phyloP scores from a whole-genome alignment of 2,329 filamentous ascomycete genomes.

The Hirsutella thompsonii region DNA sequence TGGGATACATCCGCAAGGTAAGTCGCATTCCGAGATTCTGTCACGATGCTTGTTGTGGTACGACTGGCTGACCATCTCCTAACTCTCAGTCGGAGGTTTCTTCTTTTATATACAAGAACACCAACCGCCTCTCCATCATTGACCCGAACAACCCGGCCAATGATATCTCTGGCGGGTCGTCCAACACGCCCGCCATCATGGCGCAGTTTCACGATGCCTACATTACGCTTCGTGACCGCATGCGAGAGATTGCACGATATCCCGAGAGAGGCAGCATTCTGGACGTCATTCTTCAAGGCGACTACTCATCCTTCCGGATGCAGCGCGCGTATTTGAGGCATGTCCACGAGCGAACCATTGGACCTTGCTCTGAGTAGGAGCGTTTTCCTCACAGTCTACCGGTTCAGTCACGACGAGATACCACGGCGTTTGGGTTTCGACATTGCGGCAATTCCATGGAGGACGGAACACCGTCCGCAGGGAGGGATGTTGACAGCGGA shows the following conservation, averaged over 20 bases:
- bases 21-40: background rate
- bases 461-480: background rate
- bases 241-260: constrained; percentile 34
- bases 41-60: background rate
- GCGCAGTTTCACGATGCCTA: constrained; percentile 57
- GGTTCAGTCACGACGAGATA: background rate
- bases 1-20: constrained; percentile 64
- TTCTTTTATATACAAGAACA: constrained; percentile 42
- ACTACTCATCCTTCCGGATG: constrained; percentile 61
- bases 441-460: background rate
- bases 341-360: constrained; percentile 30
- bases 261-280: constrained; percentile 38
- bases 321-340: constrained; percentile 53
- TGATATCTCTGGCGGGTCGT: constrained; percentile 81
- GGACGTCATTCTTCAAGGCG: constrained; percentile 57
- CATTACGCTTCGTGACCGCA: constrained; percentile 39
- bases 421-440: constrained; percentile 2
- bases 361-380: constrained; percentile 17
- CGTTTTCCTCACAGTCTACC: too few species aligned
- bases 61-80: background rate
- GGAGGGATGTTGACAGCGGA: constrained; percentile 1
- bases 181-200: constrained; percentile 54
- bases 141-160: constrained; percentile 80
- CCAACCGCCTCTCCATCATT: constrained; percentile 67
- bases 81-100: constrained; percentile 26